Conservation (phyloP, 306 rosid species). For the Carpinus viminea region DNA sequence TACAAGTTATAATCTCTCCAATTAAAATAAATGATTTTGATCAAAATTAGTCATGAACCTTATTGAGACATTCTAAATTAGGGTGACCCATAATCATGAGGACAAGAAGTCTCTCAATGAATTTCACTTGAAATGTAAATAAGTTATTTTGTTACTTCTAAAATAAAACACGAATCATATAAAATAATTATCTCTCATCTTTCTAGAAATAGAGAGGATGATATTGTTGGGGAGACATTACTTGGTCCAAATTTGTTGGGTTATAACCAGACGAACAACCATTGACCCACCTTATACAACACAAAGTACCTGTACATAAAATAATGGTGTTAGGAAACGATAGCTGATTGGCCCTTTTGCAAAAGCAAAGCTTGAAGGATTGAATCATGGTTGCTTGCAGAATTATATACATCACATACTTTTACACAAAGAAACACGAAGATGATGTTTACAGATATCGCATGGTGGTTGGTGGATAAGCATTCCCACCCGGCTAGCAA, state of each 20-base stretch:
- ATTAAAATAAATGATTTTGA: not conserved
- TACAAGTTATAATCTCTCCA: too few species aligned
- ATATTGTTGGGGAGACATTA: not conserved
- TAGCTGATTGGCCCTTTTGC: not conserved
- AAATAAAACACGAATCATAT: too few species aligned
- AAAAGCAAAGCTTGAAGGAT: not conserved
- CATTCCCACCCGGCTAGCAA: too few species aligned
- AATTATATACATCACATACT: not conserved
- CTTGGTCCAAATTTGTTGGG: not conserved
- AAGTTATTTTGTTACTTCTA: too few species aligned
- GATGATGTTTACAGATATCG: not conserved
- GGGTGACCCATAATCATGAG: not conserved
- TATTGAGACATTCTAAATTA: too few species aligned
- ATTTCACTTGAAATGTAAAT: too few species aligned
- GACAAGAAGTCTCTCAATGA: too few species aligned
- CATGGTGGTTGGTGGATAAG: not conserved
- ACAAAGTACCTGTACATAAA: not conserved
- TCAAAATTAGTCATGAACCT: not conserved
- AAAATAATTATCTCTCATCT: too few species aligned
- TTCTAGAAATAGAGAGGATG: too few species aligned
- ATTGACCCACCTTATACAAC: not conserved
- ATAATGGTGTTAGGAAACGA: not conserved
- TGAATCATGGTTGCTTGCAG: not conserved
- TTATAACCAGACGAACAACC: not conserved
- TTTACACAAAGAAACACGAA: constrained; percentile 1